phyloP scores from a whole-genome alignment of 192 early-diverging fungal genomes.

The Umbelopsis vinacea region DNA sequence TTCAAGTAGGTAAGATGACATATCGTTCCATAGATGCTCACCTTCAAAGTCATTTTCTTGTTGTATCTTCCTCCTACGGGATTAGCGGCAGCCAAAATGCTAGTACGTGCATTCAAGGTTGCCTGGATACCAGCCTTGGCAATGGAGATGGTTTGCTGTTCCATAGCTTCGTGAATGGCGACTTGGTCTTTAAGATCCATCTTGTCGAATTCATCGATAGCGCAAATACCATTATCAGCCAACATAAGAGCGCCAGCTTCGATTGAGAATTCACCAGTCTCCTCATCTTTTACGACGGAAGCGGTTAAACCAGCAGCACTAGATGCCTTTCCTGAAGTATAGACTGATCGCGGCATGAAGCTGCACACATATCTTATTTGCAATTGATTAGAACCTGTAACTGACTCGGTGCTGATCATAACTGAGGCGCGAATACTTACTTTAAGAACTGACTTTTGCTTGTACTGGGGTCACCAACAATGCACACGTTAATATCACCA shows the following conservation, averaged over 20 bases:
- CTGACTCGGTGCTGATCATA: not conserved
- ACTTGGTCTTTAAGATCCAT: conserved; percentile 97
- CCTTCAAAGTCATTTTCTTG: conserved; percentile 88
- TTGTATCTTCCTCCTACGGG: conserved; percentile 96
- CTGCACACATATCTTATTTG: conserved; percentile 80
- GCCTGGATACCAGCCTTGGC: conserved; percentile 97
- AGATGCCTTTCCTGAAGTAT: conserved; percentile 95
- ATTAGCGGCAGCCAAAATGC: conserved; percentile 96
- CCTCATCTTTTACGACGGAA: conserved; percentile 93
- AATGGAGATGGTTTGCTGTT: conserved; percentile 97
- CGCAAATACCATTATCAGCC: conserved; percentile 97
- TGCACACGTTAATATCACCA: conserved; percentile 97
- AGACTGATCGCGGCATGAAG: conserved; percentile 92
- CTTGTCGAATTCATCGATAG: conserved; percentile 99
- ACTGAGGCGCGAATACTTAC: conserved; percentile 42
- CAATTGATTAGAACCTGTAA: not conserved
- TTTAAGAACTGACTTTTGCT: conserved; percentile 96
- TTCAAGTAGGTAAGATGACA: conserved; percentile 4
- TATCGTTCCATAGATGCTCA: conserved; percentile 29
- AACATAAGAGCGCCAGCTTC: conserved; percentile 98
- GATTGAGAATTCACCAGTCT: conserved; percentile 96
- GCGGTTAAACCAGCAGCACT: conserved; percentile 96
- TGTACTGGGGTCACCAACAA: conserved; percentile 95
- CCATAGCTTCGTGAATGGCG: conserved; percentile 99
- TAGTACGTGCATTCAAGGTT: conserved; percentile 91